phyloP scores from a whole-genome alignment of 2,329 filamentous ascomycete species.

The Fusarium chaquense region DNA sequence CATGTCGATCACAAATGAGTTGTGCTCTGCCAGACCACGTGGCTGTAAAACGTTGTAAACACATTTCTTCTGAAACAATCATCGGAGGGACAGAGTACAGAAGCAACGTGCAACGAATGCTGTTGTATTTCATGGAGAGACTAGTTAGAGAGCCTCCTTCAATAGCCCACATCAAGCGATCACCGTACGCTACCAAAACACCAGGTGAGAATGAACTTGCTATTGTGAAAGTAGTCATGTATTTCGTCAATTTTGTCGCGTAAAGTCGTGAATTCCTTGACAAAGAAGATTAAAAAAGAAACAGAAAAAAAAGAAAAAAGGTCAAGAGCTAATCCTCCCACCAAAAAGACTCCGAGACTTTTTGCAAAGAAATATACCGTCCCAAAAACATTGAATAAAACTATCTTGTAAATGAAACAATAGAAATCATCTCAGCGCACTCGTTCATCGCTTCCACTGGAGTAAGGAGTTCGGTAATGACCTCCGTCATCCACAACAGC shows the following conservation, averaged over 20 bases:
- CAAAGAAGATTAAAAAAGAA: neutral
- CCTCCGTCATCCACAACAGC: constrained; percentile 34
- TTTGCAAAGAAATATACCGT: constrained; percentile 1
- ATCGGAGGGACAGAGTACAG: constrained; percentile 19
- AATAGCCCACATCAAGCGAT: neutral
- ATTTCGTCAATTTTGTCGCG: constrained; percentile 34
- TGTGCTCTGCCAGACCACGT: constrained; percentile 18
- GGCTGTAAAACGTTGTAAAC: constrained; percentile 30
- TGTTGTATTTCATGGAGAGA: constrained; percentile 25
- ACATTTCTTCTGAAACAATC: constrained; percentile 16
- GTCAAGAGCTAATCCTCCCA: neutral
- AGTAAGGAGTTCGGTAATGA: constrained; percentile 31
- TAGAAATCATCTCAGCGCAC: neutral
- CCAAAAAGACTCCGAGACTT: constrained; percentile 6
- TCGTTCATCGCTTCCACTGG: constrained; percentile 22
- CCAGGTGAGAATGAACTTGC: neutral
- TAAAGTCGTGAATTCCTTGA: constrained; percentile 3
- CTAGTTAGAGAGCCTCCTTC: constrained; percentile 5
- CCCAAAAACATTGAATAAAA: neutral
- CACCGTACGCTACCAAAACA: constrained; percentile 11
- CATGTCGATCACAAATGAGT: neutral
- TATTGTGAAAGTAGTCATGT: neutral
- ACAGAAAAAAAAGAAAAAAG: neutral
- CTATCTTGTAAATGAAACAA: neutral
- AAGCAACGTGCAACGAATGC: constrained; percentile 29